Percentiles rank a stretch among this genome's conserved stretches.
Evolutionary conservation across 169 alveolate species (phyloP).

Genomic region (Eimeria nieschulzi): DNA sequence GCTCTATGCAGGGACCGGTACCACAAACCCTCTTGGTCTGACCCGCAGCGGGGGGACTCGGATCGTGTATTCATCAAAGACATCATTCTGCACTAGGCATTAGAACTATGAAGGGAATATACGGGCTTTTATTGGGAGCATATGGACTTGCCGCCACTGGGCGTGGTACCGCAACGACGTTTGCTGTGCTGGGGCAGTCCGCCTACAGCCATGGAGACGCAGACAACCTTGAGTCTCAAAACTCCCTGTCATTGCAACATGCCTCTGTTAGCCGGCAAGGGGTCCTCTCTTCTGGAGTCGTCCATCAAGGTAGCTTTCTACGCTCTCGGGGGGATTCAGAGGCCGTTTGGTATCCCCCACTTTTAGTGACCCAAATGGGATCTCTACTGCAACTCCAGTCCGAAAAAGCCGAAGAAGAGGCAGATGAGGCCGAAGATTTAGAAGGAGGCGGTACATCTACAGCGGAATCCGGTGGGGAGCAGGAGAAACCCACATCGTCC

Average conservation of each 20-base stretch:
- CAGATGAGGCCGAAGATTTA: background rate
- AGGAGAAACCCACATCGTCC: background rate
- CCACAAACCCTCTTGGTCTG: background rate
- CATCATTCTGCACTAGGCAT: background rate
- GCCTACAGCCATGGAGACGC: no score
- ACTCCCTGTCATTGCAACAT: no score
- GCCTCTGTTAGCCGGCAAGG: background rate
- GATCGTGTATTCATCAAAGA: constrained; percentile 13
- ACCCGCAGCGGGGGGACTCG: constrained; percentile 24
- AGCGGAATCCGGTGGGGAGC: constrained; percentile 19
- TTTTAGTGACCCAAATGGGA: background rate
- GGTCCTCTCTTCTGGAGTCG: background rate
- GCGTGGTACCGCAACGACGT: background rate
- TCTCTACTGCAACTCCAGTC: constrained; percentile 17
- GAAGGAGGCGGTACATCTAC: background rate
- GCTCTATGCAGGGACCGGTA: no score
- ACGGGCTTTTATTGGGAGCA: background rate
- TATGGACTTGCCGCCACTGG: background rate
- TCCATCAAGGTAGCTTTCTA: background rate
- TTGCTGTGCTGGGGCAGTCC: background rate
- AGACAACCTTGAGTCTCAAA: no score
- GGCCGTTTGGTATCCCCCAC: background rate
- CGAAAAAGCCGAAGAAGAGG: background rate
- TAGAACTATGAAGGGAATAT: constrained; percentile 1
- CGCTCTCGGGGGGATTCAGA: background rate